A percentile compares a stretch with the other conserved stretches of the same genome.
Conservation (phyloP, 495 filamentous ascomycete species). For the Thermothielavioides terrestris region DNA sequence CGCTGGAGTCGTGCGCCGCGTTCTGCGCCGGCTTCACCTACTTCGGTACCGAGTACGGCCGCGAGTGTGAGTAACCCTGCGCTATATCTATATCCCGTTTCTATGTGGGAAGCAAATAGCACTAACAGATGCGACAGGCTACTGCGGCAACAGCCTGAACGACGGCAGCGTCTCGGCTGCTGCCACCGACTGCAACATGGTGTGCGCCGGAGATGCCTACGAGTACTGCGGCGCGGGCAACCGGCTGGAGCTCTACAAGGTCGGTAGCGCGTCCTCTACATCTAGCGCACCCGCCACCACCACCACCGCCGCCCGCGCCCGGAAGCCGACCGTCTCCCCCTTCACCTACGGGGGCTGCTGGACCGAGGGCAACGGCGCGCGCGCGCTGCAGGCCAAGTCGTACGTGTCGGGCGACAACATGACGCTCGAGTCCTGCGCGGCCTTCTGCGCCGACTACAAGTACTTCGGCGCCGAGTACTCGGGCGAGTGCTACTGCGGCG, state of each 20-base stretch:
- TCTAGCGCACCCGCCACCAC: constrained; percentile 10
- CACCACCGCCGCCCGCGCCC: constrained; percentile 24
- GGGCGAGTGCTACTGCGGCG: constrained; percentile 42
- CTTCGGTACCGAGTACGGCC: constrained; percentile 36
- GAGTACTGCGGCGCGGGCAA: constrained; percentile 39
- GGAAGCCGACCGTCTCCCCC: constrained; percentile 26
- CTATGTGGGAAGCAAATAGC: neutral
- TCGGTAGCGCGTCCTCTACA: constrained; percentile 4
- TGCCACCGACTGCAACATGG: constrained; percentile 32
- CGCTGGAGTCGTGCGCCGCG: constrained; percentile 33
- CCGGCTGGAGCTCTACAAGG: constrained; percentile 32
- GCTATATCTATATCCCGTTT: neutral
- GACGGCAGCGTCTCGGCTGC: constrained; percentile 21
- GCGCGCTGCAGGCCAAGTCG: constrained; percentile 27
- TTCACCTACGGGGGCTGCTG: constrained; percentile 39
- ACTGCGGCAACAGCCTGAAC: constrained; percentile 31
- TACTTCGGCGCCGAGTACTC: constrained; percentile 43
- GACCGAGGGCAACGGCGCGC: constrained; percentile 33
- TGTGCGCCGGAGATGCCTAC: constrained; percentile 30
- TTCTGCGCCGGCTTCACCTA: constrained; percentile 33
- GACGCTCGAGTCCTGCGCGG: constrained; percentile 40
- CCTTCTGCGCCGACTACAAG: constrained; percentile 35
- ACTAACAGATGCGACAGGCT: constrained; percentile 16
- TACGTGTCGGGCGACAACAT: constrained; percentile 32
- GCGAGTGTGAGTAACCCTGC: constrained; percentile 23